A percentile compares a stretch with the other conserved stretches of the same genome.
Evolutionary conservation across 129 eudicot species (phyloP).

Genomic region (Pulicaria dysenterica): DNA sequence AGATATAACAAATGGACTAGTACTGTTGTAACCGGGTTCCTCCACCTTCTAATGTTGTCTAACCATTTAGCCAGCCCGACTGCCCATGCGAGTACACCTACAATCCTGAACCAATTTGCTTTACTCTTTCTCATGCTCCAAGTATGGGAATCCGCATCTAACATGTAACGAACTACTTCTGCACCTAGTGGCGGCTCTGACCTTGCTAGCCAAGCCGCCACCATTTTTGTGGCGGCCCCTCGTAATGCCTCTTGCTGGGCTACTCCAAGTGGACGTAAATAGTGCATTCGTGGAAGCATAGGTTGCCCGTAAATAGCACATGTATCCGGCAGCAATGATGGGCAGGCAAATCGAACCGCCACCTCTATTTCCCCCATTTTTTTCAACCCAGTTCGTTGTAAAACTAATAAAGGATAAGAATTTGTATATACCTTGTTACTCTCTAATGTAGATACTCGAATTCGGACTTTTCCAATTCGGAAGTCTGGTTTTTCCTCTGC

Average conservation of each 20-base stretch:
- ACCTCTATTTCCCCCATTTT: slow-evolving; percentile 98
- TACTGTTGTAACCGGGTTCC: slow-evolving; percentile 81
- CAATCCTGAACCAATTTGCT: slow-evolving; percentile 95
- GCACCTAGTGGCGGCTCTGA: slow-evolving; percentile 95
- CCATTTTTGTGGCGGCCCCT: slow-evolving; percentile 88
- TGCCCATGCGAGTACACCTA: slow-evolving; percentile 90
- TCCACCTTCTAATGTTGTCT: slow-evolving; percentile 85
- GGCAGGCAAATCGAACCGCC: slow-evolving; percentile 88
- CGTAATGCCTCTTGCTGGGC: slow-evolving; percentile 99
- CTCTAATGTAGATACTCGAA: slow-evolving; percentile 88
- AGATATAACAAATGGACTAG: slow-evolving; percentile 79
- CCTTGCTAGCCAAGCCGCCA: slow-evolving; percentile 94
- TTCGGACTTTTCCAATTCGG: slow-evolving; percentile 83
- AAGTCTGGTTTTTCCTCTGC: slow-evolving; percentile 79
- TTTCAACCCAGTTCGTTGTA: slow-evolving; percentile 78
- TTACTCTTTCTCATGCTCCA: slow-evolving; percentile 99
- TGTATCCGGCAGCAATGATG: slow-evolving; percentile 79
- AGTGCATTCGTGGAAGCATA: slow-evolving; percentile 88
- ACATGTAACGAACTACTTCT: slow-evolving; percentile 85
- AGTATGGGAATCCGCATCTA: slow-evolving; percentile 88
- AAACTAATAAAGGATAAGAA: slow-evolving; percentile 78
- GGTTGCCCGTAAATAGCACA: slow-evolving; percentile 89
- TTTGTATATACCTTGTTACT: slow-evolving; percentile 88
- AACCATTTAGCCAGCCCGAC: slow-evolving; percentile 97
- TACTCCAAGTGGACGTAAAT: slow-evolving; percentile 90